These are phyloP conservation scores for Boechera divaricarpa DNA, from an alignment of 345 rosid species.

Conservation along the genomic window DNA sequence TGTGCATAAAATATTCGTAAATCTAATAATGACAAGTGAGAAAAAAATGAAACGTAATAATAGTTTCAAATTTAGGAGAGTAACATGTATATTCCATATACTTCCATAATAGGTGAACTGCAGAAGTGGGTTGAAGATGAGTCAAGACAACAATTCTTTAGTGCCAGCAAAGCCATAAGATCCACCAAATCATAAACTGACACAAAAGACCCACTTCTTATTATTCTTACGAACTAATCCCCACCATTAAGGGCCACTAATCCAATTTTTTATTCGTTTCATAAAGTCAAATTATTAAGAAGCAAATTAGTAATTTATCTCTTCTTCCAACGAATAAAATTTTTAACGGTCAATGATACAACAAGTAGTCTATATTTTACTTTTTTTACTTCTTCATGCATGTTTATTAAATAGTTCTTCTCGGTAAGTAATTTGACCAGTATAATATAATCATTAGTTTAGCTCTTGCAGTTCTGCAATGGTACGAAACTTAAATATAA, in stretches of 20 bases:
- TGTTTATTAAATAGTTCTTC: background rate
- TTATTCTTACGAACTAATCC: conserved; percentile 42
- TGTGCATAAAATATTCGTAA: background rate
- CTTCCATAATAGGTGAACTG: conserved; percentile 42
- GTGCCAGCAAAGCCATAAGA: conserved; percentile 48
- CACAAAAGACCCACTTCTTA: conserved; percentile 45
- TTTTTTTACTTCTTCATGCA: conserved; percentile 22
- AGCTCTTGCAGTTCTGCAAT: background rate
- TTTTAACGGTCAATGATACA: conserved; percentile 41
- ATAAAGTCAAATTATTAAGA: conserved; percentile 37
- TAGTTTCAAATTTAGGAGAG: conserved; percentile 30
- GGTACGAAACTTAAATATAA: background rate
- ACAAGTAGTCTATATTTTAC: conserved; percentile 25
- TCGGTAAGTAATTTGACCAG: conserved; percentile 22
- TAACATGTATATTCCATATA: conserved; percentile 44
- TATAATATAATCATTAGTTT: background rate
- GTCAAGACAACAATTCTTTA: conserved; percentile 46
- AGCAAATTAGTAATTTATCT: conserved; percentile 30
- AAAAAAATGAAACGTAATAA: conserved; percentile 1
- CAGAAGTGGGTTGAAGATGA: conserved; percentile 47
- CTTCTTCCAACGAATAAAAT: conserved; percentile 17
- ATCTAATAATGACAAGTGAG: conserved; percentile 26
- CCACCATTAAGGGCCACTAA: conserved; percentile 50
- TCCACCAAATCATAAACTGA: conserved; percentile 43
- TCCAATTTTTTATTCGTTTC: conserved; percentile 22